A percentile compares a stretch with the other conserved stretches of the same genome.
Conservation (phyloP, 2,329 filamentous ascomycete genomes). For the Talaromyces albobiverticillius region DNA sequence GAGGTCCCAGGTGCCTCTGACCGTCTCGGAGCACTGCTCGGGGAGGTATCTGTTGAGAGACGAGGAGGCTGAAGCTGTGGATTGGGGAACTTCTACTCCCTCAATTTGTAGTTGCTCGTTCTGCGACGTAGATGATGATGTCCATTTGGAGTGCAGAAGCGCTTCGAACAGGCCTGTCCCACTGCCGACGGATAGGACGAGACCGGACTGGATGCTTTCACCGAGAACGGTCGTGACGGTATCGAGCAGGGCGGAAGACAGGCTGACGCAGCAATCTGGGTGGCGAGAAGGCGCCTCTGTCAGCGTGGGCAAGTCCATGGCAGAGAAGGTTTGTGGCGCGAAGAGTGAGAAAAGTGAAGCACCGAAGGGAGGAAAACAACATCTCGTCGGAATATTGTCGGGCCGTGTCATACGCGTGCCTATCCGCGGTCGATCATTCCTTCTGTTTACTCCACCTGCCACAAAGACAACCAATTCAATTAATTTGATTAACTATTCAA, state of each 20-base stretch:
- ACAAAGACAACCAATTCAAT: too few species aligned
- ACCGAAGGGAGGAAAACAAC: too few species aligned
- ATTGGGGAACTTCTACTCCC: not conserved
- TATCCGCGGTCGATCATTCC: too few species aligned
- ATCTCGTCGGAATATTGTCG: too few species aligned
- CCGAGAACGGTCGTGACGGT: not conserved
- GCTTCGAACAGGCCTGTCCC: constrained; percentile 5
- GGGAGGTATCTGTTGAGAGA: constrained; percentile 1
- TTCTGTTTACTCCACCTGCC: too few species aligned
- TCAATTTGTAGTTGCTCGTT: not conserved
- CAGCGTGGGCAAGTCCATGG: not conserved
- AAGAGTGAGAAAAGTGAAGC: too few species aligned
- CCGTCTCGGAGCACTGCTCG: not conserved
- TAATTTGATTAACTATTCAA: too few species aligned
- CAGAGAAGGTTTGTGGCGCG: not conserved
- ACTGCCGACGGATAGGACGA: constrained; percentile 5
- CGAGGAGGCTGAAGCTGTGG: not conserved
- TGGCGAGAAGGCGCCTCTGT: not conserved
- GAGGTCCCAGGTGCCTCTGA: constrained; percentile 1
- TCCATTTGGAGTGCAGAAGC: constrained; percentile 1
- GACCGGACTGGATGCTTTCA: not conserved
- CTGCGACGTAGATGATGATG: not conserved
- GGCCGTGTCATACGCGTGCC: too few species aligned
- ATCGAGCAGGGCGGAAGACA: constrained; percentile 1
- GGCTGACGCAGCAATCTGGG: constrained; percentile 3